phyloP scores from a whole-genome alignment of 2,329 filamentous ascomycete genomes.

The Myriangium duriaei region DNA sequence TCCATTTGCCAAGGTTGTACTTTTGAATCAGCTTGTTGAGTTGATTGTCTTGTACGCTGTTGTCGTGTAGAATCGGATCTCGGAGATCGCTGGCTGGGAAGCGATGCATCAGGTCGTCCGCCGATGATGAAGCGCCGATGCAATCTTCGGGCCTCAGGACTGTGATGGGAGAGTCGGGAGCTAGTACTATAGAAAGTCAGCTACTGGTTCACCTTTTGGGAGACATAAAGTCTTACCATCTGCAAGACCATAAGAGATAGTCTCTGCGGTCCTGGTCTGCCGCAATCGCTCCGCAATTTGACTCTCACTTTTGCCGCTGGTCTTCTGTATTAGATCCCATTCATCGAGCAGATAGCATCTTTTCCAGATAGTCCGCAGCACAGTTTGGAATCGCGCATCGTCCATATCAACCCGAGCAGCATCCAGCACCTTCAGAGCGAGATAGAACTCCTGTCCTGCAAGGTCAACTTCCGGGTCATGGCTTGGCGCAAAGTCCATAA shows the following conservation, averaged over 20 bases:
- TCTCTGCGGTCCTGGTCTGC: conserved; percentile 31
- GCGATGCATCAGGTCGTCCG: conserved; percentile 45
- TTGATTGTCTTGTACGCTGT: conserved; percentile 57
- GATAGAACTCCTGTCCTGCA: conserved; percentile 54
- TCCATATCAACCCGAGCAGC: conserved; percentile 41
- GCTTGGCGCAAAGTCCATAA: conserved; percentile 48
- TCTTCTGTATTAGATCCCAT: conserved; percentile 70
- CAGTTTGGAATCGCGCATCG: conserved; percentile 42
- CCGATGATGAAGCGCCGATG: conserved; percentile 44
- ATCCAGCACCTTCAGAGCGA: conserved; percentile 51
- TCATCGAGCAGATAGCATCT: conserved; percentile 73
- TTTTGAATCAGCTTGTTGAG: conserved; percentile 55
- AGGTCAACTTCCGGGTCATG: conserved; percentile 35
- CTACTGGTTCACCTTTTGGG: conserved; percentile 8
- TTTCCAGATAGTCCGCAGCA: conserved; percentile 67
- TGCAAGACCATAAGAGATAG: conserved; percentile 41
- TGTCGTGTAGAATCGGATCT: conserved; percentile 56
- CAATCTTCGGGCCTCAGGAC: conserved; percentile 19
- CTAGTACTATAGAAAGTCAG: conserved; percentile 10
- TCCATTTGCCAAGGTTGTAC: conserved; percentile 60
- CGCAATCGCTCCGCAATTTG: conserved; percentile 50
- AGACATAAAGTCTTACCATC: conserved; percentile 40
- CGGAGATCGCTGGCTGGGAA: conserved; percentile 44
- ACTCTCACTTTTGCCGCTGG: conserved; percentile 57
- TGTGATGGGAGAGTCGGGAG: conserved; percentile 14